These are phyloP conservation scores for Camillea tinctor DNA, from an alignment of 2,329 filamentous ascomycete genomes.

Conservation along the genomic window DNA sequence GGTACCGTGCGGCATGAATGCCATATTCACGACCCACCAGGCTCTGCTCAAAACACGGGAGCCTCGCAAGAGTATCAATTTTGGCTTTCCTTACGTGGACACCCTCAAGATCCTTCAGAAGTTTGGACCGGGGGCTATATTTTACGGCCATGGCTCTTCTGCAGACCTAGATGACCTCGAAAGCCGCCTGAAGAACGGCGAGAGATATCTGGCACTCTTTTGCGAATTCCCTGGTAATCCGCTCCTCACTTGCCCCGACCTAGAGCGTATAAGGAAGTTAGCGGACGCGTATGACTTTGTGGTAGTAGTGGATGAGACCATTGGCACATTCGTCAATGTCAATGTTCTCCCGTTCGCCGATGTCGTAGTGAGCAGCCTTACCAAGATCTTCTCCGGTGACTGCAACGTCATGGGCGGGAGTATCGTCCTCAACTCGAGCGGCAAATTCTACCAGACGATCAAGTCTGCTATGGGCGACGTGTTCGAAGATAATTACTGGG, in stretches of 20 bases:
- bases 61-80: conserved; percentile 75
- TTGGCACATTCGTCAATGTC: conserved; percentile 94
- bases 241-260: conserved; percentile 78
- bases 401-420: conserved; percentile 98
- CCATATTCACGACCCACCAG: conserved; percentile 86
- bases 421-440: conserved; percentile 61
- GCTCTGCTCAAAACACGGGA: conserved; percentile 65
- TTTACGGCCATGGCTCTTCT: conserved; percentile 79
- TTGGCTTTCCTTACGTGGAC: conserved; percentile 97
- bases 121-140: conserved; percentile 84
- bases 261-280: conserved; percentile 74
- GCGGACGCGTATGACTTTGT: conserved; percentile 85
- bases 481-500: conserved; percentile 91
- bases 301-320: conserved; percentile 91
- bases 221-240: conserved; percentile 96
- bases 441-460: conserved; percentile 68
- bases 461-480: conserved; percentile 63
- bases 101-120: conserved; percentile 94
- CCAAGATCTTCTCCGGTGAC: conserved; percentile 96
- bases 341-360: conserved; percentile 89
- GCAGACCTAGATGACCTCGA: conserved; percentile 85
- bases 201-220: conserved; percentile 79
- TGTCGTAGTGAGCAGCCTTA: conserved; percentile 89
- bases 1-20: conserved; percentile 88
- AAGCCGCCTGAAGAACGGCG: conserved; percentile 64